phyloP scores from a whole-genome alignment of 1,139 yeast species.

The Sugiyamaella pinicola region DNA sequence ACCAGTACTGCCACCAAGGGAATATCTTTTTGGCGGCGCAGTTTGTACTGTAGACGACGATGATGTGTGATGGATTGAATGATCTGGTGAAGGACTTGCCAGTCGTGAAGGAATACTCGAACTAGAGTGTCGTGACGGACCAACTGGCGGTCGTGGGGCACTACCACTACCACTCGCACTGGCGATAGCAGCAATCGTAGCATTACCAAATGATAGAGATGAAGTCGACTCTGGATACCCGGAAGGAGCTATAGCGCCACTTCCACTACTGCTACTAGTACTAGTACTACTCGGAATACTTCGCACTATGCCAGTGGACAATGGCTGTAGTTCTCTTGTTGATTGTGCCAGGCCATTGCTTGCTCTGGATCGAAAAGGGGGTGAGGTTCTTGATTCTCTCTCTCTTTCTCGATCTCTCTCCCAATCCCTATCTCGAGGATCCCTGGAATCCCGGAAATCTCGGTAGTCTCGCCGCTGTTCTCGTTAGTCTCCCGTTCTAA shows the following conservation, averaged over 20 bases:
- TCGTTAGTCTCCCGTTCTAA: not conserved
- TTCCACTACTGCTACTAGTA: not conserved
- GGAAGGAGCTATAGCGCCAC: not conserved
- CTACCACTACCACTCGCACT: conserved; percentile 6
- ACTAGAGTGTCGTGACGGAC: conserved; percentile 11
- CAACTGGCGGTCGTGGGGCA: conserved; percentile 7
- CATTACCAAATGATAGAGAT: conserved; percentile 3
- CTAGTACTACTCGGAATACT: too few relatives aligned
- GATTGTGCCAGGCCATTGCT: not conserved
- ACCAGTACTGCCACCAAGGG: conserved; percentile 1
- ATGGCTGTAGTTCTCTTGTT: not conserved
- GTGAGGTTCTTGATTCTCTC: conserved; percentile 23
- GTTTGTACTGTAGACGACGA: not conserved
- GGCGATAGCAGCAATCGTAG: not conserved
- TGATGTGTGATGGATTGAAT: conserved; percentile 7
- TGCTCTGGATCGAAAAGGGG: not conserved
- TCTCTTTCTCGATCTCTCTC: conserved; percentile 13
- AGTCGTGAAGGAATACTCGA: conserved; percentile 12
- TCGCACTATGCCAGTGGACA: not conserved
- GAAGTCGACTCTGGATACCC: conserved; percentile 17
- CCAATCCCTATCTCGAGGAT: conserved; percentile 6
- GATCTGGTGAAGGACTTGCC: conserved; percentile 13
- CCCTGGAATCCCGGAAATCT: too few relatives aligned
- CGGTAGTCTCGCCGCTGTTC: conserved; percentile 16
- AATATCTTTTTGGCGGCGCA: conserved; percentile 6